Evolutionary conservation across 768 basidiomycete genomes (phyloP).

Genomic region (Chalciporus sphaerocephalus): DNA sequence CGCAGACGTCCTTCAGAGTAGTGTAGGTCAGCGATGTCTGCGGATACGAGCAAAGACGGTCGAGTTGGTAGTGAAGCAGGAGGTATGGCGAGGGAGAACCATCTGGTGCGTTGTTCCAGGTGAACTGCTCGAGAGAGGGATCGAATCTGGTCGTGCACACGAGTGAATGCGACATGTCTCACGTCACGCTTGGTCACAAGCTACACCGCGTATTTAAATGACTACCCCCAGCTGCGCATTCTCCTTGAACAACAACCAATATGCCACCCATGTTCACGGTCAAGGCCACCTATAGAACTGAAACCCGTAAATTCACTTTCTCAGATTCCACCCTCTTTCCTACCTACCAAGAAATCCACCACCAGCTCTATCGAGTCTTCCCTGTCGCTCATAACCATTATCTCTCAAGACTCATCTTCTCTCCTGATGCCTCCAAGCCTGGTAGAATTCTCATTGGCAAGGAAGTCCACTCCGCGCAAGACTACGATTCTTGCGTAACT

Average conservation of each 20-base stretch:
- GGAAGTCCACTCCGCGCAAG: slow-evolving; percentile 54
- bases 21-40: slow-evolving; percentile 44
- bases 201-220: slow-evolving; percentile 12
- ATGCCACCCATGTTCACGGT: slow-evolving; percentile 60
- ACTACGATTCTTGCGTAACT: slow-evolving; percentile 50
- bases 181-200: slow-evolving; percentile 22
- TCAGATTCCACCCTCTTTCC: slow-evolving; percentile 52
- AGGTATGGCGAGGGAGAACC: slow-evolving; percentile 56
- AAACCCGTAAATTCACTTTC: slow-evolving; percentile 67
- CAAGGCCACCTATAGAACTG: slow-evolving; percentile 69
- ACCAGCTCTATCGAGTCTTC: slow-evolving; percentile 72
- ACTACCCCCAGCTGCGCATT: slow-evolving; percentile 9
- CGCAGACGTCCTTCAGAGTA: slow-evolving; percentile 42
- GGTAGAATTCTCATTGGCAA: slow-evolving; percentile 58
- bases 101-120: slow-evolving; percentile 55
- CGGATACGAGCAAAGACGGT: slow-evolving; percentile 54
- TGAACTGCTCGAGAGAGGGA: slow-evolving; percentile 36
- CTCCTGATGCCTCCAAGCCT: slow-evolving; percentile 50
- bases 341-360: slow-evolving; percentile 53
- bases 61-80: slow-evolving; percentile 56
- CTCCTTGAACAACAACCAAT: slow-evolving; percentile 24
- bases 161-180: slow-evolving; percentile 28
- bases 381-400: slow-evolving; percentile 55
- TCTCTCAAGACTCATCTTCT: slow-evolving; percentile 67
- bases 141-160: slow-evolving; percentile 63